Percentiles rank a stretch among this genome's conserved stretches.
phyloP scores from a whole-genome alignment of 2,329 filamentous ascomycete species.

The Westerdykella sp. region DNA sequence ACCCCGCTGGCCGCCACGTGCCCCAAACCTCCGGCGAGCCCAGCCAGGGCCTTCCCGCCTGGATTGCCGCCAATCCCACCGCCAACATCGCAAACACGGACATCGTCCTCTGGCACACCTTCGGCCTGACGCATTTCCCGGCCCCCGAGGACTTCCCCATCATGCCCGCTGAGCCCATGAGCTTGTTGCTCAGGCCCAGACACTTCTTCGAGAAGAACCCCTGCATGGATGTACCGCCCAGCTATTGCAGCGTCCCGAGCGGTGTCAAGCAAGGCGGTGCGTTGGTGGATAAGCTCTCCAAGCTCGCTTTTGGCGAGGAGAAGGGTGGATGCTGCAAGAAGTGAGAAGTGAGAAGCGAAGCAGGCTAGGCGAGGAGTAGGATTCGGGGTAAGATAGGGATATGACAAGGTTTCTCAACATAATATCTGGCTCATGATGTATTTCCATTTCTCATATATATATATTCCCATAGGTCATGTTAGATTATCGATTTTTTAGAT shows the following conservation, averaged over 20 bases:
- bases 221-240: slow-evolving; percentile 72
- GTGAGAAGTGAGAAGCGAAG: neutral
- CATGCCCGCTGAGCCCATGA: slow-evolving; percentile 80
- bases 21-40: slow-evolving; percentile 80
- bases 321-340: slow-evolving; percentile 20
- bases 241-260: slow-evolving; percentile 65
- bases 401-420: too few relatives aligned
- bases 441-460: too few relatives aligned
- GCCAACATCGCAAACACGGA: slow-evolving; percentile 73
- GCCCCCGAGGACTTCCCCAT: slow-evolving; percentile 86
- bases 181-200: slow-evolving; percentile 66
- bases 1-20: slow-evolving; percentile 80
- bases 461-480: too few relatives aligned
- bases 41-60: slow-evolving; percentile 64
- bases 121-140: slow-evolving; percentile 85
- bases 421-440: too few relatives aligned
- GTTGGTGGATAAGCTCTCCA: slow-evolving; percentile 47
- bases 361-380: too few relatives aligned
- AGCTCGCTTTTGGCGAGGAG: slow-evolving; percentile 42
- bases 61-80: slow-evolving; percentile 64
- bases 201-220: slow-evolving; percentile 81
- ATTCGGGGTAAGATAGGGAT: too few relatives aligned
- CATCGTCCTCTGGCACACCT: slow-evolving; percentile 89
- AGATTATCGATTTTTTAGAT: too few relatives aligned
- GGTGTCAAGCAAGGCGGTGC: slow-evolving; percentile 52